phyloP scores from a whole-genome alignment of 441 rosid genomes.

The Adansonia grandidieri region DNA sequence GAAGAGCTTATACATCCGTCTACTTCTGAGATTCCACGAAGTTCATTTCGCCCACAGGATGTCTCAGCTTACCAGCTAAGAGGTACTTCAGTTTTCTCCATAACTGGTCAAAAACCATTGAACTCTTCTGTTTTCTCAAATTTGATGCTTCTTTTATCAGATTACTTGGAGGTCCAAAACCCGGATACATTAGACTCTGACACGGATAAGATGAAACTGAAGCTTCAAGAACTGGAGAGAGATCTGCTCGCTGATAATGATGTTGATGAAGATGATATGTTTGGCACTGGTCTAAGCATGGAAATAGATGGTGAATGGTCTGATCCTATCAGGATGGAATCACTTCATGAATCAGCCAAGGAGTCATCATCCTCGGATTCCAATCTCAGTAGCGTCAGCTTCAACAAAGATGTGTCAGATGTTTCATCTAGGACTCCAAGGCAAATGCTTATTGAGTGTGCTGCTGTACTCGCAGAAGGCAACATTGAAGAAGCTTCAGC shows the following conservation, averaged over 20 bases:
- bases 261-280: conserved; percentile 50
- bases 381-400: conserved; percentile 61
- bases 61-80: conserved; percentile 51
- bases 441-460: conserved; percentile 78
- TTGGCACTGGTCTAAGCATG: conserved; percentile 56
- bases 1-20: conserved; percentile 62
- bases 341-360: conserved; percentile 79
- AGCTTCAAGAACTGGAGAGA: conserved; percentile 89
- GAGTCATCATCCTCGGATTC: conserved; percentile 83
- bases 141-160: conserved; percentile 38
- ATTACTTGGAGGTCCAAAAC: conserved; percentile 49
- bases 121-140: conserved; percentile 39
- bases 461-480: conserved; percentile 68
- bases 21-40: conserved; percentile 57
- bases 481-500: conserved; percentile 63
- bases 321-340: conserved; percentile 45
- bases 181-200: conserved; percentile 57
- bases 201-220: conserved; percentile 64
- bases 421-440: conserved; percentile 58
- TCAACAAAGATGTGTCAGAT: conserved; percentile 62
- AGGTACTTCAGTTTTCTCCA: conserved; percentile 55
- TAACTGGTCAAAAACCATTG: conserved; percentile 42
- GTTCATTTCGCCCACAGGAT: conserved; percentile 49
- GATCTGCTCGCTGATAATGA: conserved; percentile 69
- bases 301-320: conserved; percentile 87